A percentile compares a stretch with the other conserved stretches of the same genome.
These are phyloP conservation scores for Trichosporon ovoides DNA, from an alignment of 1,284 basidiomycete species.

Conservation along the genomic window DNA sequence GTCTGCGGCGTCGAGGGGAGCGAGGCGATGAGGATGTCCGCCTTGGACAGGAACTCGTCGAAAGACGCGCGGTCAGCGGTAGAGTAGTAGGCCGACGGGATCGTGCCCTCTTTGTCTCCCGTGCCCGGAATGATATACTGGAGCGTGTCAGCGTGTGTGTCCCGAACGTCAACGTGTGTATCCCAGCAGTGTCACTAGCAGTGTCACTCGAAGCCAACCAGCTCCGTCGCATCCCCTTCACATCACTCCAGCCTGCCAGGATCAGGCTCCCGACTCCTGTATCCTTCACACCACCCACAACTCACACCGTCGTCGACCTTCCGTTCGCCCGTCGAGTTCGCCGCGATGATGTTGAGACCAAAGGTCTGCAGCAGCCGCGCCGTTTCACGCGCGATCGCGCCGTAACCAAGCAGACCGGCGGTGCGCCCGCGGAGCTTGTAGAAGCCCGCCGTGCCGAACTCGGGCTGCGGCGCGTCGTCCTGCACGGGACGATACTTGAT, in stretches of 20 bases:
- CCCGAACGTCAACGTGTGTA: no score
- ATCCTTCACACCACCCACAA: no score
- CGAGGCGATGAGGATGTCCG: conserved; percentile 42
- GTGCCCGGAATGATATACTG: conserved; percentile 44
- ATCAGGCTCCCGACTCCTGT: no score
- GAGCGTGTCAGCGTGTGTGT: not conserved
- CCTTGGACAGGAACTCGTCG: conserved; percentile 33
- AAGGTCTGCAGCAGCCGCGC: conserved; percentile 42
- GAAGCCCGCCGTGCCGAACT: conserved; percentile 9
- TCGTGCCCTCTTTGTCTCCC: conserved; percentile 39
- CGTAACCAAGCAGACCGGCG: conserved; percentile 25
- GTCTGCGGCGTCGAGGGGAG: conserved; percentile 44
- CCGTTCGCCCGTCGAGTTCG: conserved; percentile 40
- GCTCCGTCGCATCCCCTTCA: not conserved
- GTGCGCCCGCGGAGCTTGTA: conserved; percentile 15
- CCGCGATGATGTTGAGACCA: conserved; percentile 42
- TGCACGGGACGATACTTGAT: conserved; percentile 8
- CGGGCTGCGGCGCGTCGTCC: not conserved
- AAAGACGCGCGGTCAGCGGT: conserved; percentile 37
- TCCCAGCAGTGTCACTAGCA: no score
- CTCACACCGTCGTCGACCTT: conserved; percentile 33
- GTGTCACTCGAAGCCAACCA: no score
- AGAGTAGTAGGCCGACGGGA: conserved; percentile 40
- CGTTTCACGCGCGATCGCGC: conserved; percentile 42
- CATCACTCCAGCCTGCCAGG: no score